These are phyloP conservation scores for Sporothrix luriei DNA, from an alignment of 2,329 filamentous ascomycete species.

Conservation along the genomic window DNA sequence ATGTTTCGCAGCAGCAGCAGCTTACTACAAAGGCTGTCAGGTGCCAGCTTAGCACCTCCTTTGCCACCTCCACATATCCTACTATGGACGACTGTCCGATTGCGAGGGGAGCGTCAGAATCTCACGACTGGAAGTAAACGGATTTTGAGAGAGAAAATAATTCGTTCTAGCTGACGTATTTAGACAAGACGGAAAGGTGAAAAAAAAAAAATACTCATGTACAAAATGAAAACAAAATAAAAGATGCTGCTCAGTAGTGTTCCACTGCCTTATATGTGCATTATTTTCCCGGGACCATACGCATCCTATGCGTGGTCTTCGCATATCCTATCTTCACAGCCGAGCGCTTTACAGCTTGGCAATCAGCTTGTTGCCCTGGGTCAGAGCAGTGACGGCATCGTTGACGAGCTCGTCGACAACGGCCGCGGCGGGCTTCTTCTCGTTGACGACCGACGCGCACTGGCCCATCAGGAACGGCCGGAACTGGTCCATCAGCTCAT, in stretches of 20 bases:
- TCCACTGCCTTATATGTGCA: conserved; percentile 3
- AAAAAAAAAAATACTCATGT: background rate
- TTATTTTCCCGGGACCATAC: conserved; percentile 20
- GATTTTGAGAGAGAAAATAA: background rate
- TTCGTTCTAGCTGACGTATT: background rate
- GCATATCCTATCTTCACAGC: conserved; percentile 6
- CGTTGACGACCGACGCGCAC: conserved; percentile 88
- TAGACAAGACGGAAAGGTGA: background rate
- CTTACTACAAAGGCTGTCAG: too few species aligned
- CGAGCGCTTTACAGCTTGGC: conserved; percentile 63
- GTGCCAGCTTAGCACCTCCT: background rate
- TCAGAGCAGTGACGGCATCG: conserved; percentile 73
- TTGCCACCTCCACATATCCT: conserved; percentile 11
- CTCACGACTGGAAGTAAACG: background rate
- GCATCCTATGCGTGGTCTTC: background rate
- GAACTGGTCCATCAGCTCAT: conserved; percentile 89
- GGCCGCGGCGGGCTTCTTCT: conserved; percentile 85
- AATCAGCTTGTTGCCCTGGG: conserved; percentile 66
- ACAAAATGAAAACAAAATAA: conserved; percentile 13
- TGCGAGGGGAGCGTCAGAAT: too few species aligned
- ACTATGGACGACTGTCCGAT: background rate
- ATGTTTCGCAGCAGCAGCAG: background rate
- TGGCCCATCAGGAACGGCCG: conserved; percentile 95
- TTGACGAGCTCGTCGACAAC: conserved; percentile 93
- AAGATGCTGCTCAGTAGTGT: conserved; percentile 13